Base-by-base conservation (phyloP, 345 rosid genomes). In the Anastatica hierochuntica region DNA sequence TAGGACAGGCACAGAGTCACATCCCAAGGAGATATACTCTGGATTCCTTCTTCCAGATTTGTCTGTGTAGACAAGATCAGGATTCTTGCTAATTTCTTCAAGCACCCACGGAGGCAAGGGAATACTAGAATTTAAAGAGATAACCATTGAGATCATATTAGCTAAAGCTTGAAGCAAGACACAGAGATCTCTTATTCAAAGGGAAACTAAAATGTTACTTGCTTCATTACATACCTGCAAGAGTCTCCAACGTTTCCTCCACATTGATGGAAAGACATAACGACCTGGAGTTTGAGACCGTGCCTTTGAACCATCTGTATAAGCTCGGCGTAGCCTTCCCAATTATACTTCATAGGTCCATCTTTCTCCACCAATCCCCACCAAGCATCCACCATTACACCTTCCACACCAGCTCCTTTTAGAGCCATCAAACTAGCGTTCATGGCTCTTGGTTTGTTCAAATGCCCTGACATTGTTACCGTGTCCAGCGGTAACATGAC, bases 181-280 rank as follows among this genome's bases (percentile, higher is more conserved):
- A 34, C 33, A 42, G 15, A 56, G 23, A 43, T 65, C 47, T 43
- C 2, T 6, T 3, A 10, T 1, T 23, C 19, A 2, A 43, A 8
- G 41, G n/a, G 33, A 58, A 49, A 51, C 21, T 37, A 38, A 21
- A 52, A 42, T 58, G n/a, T n/a, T n/a, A n/a, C n/a, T n/a, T 58
- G 42, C 12, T 58, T 59, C 38, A 53, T 51, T 76, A 90, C 98
- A 85, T 88, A 90, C 98, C 88, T 88, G 98, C 94, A 84, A 59
- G 96, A 88, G 72, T 92, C 98, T 60, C 96, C 96, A 2, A 92
- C 98, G 73, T 92, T 88, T 57, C 98, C 96, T 39, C 98, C 96
- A n/a, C 98, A 88, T 75, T 92, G 96, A 68, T 92, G 98, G 71
- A 92, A 92, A 37, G 98, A 92, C 96, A 88, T 88, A 11, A 92